phyloP scores from a whole-genome alignment of 2,329 filamentous ascomycete species.

The Epichloe aotearoae region DNA sequence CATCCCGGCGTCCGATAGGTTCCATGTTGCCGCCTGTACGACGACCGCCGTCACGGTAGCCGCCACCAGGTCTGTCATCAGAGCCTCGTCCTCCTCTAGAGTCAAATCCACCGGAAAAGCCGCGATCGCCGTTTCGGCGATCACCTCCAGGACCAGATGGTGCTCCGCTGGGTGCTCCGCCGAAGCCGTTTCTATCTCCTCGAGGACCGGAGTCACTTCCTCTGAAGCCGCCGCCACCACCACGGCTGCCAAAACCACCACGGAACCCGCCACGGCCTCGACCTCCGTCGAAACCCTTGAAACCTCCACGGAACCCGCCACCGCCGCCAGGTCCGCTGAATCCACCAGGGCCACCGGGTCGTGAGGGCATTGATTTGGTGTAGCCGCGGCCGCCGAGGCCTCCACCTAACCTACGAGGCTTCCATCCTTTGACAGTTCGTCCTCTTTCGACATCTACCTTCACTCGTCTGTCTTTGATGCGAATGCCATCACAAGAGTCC shows the following conservation, averaged over 20 bases:
- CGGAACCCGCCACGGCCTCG: conserved; percentile 30
- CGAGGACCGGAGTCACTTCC: conserved; percentile 25
- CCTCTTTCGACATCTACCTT: conserved; percentile 94
- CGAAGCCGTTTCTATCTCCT: conserved; percentile 32
- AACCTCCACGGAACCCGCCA: conserved; percentile 31
- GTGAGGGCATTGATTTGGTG: conserved; percentile 64
- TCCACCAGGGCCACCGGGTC: conserved; percentile 52
- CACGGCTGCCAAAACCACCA: conserved; percentile 32
- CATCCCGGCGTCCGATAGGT: conserved; percentile 57
- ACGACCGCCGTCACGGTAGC: conserved; percentile 29
- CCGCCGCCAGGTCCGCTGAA: conserved; percentile 41
- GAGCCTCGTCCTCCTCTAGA: conserved; percentile 40
- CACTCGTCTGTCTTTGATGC: conserved; percentile 83
- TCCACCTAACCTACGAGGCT: conserved; percentile 79
- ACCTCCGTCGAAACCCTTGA: conserved; percentile 32
- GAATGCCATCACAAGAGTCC: conserved; percentile 71
- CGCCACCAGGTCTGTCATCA: conserved; percentile 41
- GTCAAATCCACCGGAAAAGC: conserved; percentile 38
- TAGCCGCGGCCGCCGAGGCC: conserved; percentile 87
- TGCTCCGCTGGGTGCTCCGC: conserved; percentile 37
- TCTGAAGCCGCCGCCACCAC: conserved; percentile 41
- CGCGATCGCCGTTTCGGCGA: conserved; percentile 27
- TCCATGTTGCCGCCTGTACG: conserved; percentile 71
- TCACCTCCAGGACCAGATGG: conserved; percentile 45
- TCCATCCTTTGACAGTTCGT: conserved; percentile 87